Evolutionary conservation across 495 filamentous ascomycete genomes (phyloP).

Genomic region (Xylaria longipes): DNA sequence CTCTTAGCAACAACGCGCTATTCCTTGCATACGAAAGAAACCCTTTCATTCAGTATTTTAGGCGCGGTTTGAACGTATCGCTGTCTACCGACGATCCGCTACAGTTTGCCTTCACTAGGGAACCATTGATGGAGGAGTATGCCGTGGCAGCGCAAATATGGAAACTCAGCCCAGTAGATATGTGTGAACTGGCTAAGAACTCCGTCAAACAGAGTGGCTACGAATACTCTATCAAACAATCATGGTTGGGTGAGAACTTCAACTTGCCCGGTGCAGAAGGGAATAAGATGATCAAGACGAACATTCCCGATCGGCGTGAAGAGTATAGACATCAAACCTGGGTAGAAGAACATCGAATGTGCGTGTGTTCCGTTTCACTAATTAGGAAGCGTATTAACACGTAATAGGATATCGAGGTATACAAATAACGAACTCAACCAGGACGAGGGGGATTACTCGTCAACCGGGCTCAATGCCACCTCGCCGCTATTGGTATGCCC

Average conservation of each 20-base stretch:
- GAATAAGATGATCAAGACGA: conserved; percentile 92
- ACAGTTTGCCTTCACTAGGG: conserved; percentile 98
- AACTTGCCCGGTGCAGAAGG: conserved; percentile 75
- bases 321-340: conserved; percentile 86
- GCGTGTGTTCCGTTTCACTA: conserved; percentile 41
- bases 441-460: conserved; percentile 29
- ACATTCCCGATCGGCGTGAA: conserved; percentile 91
- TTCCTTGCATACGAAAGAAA: conserved; percentile 98
- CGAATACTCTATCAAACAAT: conserved; percentile 83
- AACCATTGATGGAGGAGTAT: conserved; percentile 97
- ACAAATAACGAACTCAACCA: conserved; percentile 36
- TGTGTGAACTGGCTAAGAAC: conserved; percentile 97
- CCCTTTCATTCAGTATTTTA: conserved; percentile 93
- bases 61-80: conserved; percentile 91
- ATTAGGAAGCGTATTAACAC: conserved; percentile 19
- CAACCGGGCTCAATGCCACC: conserved; percentile 7
- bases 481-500: conserved; percentile 11
- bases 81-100: conserved; percentile 96
- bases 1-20: conserved; percentile 94
- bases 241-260: conserved; percentile 84
- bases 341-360: conserved; percentile 83
- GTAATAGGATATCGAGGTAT: conserved; percentile 56
- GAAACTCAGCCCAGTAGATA: conserved; percentile 95
- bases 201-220: conserved; percentile 95
- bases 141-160: conserved; percentile 98